These are phyloP conservation scores for Imleria badia DNA, from an alignment of 768 basidiomycete species.

Conservation along the genomic window DNA sequence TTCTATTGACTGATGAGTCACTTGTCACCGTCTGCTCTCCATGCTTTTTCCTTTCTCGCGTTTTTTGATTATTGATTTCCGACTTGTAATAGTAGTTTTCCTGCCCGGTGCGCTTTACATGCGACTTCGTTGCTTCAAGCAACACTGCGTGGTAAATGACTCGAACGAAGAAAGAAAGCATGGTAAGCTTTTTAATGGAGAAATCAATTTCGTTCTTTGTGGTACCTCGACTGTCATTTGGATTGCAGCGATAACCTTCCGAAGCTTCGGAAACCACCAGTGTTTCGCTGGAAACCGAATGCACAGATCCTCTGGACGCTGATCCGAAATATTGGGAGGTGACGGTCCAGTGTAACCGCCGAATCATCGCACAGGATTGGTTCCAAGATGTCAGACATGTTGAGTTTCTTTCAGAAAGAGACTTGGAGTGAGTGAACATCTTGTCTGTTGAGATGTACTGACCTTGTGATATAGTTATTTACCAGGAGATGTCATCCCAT, in stretches of 20 bases:
- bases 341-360: constrained; percentile 55
- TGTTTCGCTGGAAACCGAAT: constrained; percentile 16
- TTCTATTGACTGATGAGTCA: neutral
- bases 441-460: neutral
- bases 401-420: constrained; percentile 68
- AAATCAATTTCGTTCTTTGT: too few species aligned
- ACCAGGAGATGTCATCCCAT: constrained; percentile 82
- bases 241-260: too few species aligned
- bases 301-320: constrained; percentile 31
- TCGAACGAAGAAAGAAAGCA: too few species aligned
- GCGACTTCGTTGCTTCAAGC: too few species aligned
- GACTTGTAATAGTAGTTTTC: too few species aligned
- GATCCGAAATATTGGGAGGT: constrained; percentile 48
- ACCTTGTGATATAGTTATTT: constrained; percentile 52
- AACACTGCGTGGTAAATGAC: too few species aligned
- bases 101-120: too few species aligned
- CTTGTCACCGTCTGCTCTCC: too few species aligned
- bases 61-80: too few species aligned
- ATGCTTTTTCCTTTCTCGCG: too few species aligned
- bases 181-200: too few species aligned
- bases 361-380: constrained; percentile 82
- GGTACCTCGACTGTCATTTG: too few species aligned
- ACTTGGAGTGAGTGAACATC: constrained; percentile 51
- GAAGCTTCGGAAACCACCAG: constrained; percentile 1
- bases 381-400: constrained; percentile 93